phyloP scores from a whole-genome alignment of 2,329 filamentous ascomycete species.

The Zymoseptoria passerinii region DNA sequence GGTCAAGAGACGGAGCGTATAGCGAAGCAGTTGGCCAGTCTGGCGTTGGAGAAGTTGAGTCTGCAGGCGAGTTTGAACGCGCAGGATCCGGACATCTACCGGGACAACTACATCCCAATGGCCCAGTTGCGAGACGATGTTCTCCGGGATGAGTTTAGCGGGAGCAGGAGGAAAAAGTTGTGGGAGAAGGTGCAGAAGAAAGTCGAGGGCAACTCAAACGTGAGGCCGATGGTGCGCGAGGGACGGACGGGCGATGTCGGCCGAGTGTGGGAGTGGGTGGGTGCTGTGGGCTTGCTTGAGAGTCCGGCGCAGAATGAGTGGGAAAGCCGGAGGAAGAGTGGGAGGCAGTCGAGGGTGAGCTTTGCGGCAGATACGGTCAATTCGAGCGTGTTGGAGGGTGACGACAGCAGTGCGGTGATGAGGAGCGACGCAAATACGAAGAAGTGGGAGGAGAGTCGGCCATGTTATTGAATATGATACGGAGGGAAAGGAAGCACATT shows the following conservation, averaged over 20 bases:
- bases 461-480: slow-evolving; percentile 34
- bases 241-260: slow-evolving; percentile 48
- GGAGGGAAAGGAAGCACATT: neutral
- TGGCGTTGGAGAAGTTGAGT: slow-evolving; percentile 75
- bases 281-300: slow-evolving; percentile 39
- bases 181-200: slow-evolving; percentile 78
- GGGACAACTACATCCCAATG: slow-evolving; percentile 75
- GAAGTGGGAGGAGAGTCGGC: slow-evolving; percentile 42
- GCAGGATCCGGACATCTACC: slow-evolving; percentile 51
- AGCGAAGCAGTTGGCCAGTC: slow-evolving; percentile 73
- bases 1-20: slow-evolving; percentile 59
- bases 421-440: slow-evolving; percentile 17
- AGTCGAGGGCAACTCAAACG: slow-evolving; percentile 90
- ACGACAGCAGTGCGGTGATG: slow-evolving; percentile 2
- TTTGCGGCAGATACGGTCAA: slow-evolving; percentile 16
- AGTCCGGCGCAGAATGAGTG: slow-evolving; percentile 13
- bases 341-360: slow-evolving; percentile 16
- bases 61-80: slow-evolving; percentile 75
- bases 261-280: slow-evolving; percentile 62
- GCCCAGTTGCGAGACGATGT: slow-evolving; percentile 89
- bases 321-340: slow-evolving; percentile 20
- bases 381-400: slow-evolving; percentile 6
- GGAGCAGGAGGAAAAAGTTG: slow-evolving; percentile 66
- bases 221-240: slow-evolving; percentile 66
- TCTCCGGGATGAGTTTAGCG: slow-evolving; percentile 68